A percentile compares a stretch with the other conserved stretches of the same genome.
Evolutionary conservation across 2,329 filamentous ascomycete genomes (phyloP).

Genomic region (Fusarium sp.): DNA sequence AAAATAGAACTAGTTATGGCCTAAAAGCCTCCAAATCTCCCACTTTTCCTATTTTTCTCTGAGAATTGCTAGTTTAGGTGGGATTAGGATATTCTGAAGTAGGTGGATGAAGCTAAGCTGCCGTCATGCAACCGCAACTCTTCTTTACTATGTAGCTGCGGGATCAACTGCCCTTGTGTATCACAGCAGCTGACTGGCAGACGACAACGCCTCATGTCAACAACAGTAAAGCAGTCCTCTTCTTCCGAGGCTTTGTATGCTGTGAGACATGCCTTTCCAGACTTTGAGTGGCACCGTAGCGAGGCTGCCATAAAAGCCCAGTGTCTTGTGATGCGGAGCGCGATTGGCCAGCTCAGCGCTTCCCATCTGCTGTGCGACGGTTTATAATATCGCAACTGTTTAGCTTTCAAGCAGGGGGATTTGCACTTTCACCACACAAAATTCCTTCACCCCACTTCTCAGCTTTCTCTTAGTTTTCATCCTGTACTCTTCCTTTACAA

Average conservation of each 20-base stretch:
- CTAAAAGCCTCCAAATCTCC: neutral
- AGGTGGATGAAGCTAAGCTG: neutral
- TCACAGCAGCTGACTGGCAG: neutral
- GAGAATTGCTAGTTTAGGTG: neutral
- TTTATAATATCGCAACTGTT: neutral
- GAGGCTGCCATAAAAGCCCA: neutral
- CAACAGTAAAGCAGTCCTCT: neutral
- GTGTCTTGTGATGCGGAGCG: neutral
- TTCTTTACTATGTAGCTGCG: neutral
- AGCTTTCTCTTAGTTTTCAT: neutral
- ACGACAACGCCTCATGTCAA: neutral
- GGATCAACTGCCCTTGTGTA: neutral
- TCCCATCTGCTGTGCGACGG: neutral
- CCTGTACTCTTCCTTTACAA: neutral
- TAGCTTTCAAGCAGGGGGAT: neutral
- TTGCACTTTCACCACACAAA: neutral
- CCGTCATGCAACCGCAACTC: neutral
- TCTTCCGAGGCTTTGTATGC: neutral
- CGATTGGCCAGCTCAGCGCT: neutral
- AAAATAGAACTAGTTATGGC: neutral
- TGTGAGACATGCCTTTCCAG: neutral
- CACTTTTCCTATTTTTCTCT: neutral
- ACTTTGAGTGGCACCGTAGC: neutral
- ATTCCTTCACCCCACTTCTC: neutral
- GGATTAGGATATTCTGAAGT: neutral